Base-by-base conservation (phyloP, 83 land plant species). In the Diphasiastrum complanatum region DNA sequence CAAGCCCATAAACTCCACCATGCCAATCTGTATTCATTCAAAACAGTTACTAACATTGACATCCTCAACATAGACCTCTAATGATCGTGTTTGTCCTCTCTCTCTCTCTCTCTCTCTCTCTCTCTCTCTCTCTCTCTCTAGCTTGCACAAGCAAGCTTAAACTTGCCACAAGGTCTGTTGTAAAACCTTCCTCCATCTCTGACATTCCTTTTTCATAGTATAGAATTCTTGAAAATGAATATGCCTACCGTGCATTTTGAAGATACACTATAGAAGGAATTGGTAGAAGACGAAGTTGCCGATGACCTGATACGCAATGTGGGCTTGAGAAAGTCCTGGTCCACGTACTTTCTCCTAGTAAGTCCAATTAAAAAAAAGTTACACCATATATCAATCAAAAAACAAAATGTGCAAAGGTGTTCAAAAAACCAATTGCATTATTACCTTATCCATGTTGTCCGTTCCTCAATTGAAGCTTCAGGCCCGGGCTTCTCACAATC, bases 261-360 rank as follows among this genome's bases (percentile, higher is more conserved):
- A n/a, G n/a, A n/a, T n/a, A n/a, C n/a, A n/a, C n/a, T n/a, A n/a
- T n/a, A n/a, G n/a, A n/a, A 61, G 33, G 69, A 80, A 1, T 66
- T 29, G 60, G 43, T 28, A 20, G 46, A 51, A 5, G 29, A 18
- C 35, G 68, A 36, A 1, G 34, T 34, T 14, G 47, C 20, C 31
- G 30, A 19, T 19, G 72, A 25, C 22, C 61, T 61, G 41, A 83
- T 81, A 33, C 95, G 74, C 51, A 91, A 58, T 61, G 78, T 73
- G 33, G 95, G 87, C 66, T 85, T 85, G 71, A 92, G 19, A 72
- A 87, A 92, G 62, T 92, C 97, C 72, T 92, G 97, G 61, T 72
- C 67, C 63, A 80, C 87, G 62, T 92, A 92, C 67, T 92, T 92
- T 5, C 83, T 72, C 80, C 97, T 92, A 86, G 6, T 14, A 41